phyloP scores from a whole-genome alignment of 768 basidiomycete species.

The Rhizopogon salebrosus region DNA sequence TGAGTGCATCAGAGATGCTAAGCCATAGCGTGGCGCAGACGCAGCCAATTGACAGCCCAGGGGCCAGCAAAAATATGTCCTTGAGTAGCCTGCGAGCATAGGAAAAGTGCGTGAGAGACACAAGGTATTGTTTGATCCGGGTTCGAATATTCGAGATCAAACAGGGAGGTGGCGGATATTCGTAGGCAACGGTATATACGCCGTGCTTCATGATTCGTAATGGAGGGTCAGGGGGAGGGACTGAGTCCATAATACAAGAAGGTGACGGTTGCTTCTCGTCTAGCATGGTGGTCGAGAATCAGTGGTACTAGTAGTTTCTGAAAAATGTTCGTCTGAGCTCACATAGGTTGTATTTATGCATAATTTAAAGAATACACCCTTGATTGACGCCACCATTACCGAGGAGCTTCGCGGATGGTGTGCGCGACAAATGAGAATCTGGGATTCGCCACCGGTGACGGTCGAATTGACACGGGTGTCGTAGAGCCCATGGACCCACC shows the following conservation, averaged over 20 bases:
- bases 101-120: neutral
- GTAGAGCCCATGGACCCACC: conserved; percentile 8
- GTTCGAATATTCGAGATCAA: neutral
- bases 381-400: conserved; percentile 5
- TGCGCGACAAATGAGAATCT: neutral
- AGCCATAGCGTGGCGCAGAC: conserved; percentile 26
- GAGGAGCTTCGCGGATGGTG: neutral
- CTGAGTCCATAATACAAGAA: neutral
- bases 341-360: conserved; percentile 14
- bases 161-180: conserved; percentile 4
- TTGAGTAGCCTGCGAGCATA: conserved; percentile 5
- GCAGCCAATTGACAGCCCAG: conserved; percentile 15
- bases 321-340: neutral
- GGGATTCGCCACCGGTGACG: conserved; percentile 8
- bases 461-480: neutral
- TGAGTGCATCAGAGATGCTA: conserved; percentile 28
- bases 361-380: neutral
- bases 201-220: conserved; percentile 10
- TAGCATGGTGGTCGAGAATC: neutral
- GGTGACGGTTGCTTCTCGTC: neutral
- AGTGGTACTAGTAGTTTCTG: neutral
- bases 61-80: conserved; percentile 18
- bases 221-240: neutral
- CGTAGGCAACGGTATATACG: conserved; percentile 19
- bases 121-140: neutral